A percentile compares a stretch with the other conserved stretches of the same genome.
Evolutionary conservation across 1,284 basidiomycete species (phyloP).

Genomic region (Rhodotorula sp.): DNA sequence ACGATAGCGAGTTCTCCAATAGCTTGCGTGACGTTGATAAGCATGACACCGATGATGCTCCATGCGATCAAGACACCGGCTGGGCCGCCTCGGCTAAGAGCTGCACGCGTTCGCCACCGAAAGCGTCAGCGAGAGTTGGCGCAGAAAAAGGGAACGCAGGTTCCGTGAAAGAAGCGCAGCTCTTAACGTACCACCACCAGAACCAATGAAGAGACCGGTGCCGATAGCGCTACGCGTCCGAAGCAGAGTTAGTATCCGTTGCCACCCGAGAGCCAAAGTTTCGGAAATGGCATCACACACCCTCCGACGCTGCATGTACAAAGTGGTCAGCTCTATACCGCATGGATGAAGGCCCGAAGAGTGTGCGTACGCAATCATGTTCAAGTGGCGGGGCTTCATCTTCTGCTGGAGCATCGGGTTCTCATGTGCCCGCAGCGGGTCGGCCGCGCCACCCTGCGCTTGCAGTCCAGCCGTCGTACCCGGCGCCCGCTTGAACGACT

Average conservation of each 20-base stretch:
- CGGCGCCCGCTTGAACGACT: constrained; percentile 53
- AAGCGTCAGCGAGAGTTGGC: not conserved
- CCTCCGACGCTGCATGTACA: not conserved
- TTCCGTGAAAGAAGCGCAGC: not conserved
- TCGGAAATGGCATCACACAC: constrained; percentile 24
- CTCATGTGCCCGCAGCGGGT: constrained; percentile 38
- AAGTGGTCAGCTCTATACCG: not conserved
- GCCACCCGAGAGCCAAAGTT: not conserved
- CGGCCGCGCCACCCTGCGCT: constrained; percentile 41
- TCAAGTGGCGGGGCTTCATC: constrained; percentile 20
- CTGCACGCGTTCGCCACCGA: constrained; percentile 17
- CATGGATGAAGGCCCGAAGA: constrained; percentile 42
- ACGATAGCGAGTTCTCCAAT: constrained; percentile 51
- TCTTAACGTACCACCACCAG: constrained; percentile 3
- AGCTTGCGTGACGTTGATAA: constrained; percentile 42
- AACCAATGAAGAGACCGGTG: constrained; percentile 49
- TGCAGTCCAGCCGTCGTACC: constrained; percentile 47
- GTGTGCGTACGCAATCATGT: constrained; percentile 52
- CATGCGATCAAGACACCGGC: constrained; percentile 47
- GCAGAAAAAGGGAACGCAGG: not conserved
- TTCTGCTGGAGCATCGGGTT: constrained; percentile 46
- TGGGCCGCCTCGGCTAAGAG: constrained; percentile 54
- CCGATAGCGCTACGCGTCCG: not conserved
- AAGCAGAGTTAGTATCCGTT: not conserved
- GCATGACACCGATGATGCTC: constrained; percentile 47